phyloP scores from a whole-genome alignment of 2,329 filamentous ascomycete genomes.

The Ophiostoma quercus region DNA sequence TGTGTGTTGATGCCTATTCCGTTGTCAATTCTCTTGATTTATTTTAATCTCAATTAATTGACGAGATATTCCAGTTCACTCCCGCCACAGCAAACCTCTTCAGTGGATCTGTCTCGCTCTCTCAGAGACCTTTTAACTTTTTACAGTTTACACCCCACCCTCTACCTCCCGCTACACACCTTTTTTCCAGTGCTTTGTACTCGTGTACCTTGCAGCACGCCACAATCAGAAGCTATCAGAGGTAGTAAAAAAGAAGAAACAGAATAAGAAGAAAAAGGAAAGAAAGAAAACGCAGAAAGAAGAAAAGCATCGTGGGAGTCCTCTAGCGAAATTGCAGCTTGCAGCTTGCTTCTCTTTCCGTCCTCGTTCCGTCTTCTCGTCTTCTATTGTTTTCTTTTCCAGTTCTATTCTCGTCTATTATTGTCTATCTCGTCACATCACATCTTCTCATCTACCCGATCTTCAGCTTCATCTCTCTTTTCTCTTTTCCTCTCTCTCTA shows the following conservation, averaged over 20 bases:
- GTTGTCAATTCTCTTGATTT: neutral
- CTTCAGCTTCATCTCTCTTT: neutral
- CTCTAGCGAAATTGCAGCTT: neutral
- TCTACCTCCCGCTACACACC: neutral
- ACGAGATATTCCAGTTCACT: neutral
- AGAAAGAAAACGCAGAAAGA: neutral
- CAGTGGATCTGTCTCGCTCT: neutral
- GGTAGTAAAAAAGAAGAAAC: neutral
- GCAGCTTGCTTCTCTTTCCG: neutral
- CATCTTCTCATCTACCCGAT: neutral
- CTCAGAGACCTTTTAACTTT: no score
- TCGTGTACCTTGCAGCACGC: constrained; percentile 5
- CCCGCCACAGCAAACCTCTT: neutral
- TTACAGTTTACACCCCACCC: neutral
- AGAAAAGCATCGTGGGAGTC: neutral
- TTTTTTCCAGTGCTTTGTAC: neutral
- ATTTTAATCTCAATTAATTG: neutral
- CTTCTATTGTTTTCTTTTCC: neutral
- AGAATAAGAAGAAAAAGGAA: constrained; percentile 5
- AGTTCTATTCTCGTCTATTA: neutral
- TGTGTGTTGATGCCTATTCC: neutral
- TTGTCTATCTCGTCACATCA: neutral
- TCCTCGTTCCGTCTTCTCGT: neutral
- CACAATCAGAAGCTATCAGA: neutral
- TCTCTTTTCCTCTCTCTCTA: neutral